phyloP scores from a whole-genome alignment of 2,329 filamentous ascomycete genomes.

The Ophiocordyceps unilateralis region DNA sequence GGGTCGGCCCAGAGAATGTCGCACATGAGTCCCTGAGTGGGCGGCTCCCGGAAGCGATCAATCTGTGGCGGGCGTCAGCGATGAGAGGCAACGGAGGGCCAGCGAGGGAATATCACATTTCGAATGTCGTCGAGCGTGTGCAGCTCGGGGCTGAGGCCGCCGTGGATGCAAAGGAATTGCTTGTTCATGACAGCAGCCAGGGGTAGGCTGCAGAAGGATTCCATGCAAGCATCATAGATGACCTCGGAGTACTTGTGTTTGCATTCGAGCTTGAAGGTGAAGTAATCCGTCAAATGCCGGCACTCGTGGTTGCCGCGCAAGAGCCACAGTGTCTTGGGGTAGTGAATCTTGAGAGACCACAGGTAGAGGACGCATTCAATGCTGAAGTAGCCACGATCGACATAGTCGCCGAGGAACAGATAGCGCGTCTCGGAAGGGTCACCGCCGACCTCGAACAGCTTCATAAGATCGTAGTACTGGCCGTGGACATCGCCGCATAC shows the following conservation, averaged over 20 bases:
- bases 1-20: conserved; percentile 98
- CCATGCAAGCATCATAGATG: conserved; percentile 95
- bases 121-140: conserved; percentile 92
- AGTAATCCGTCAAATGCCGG: conserved; percentile 97
- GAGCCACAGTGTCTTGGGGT: conserved; percentile 92
- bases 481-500: conserved; percentile 97
- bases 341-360: conserved; percentile 98
- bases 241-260: conserved; percentile 98
- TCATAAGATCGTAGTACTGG: conserved; percentile 99
- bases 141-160: conserved; percentile 85
- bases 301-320: conserved; percentile 97
- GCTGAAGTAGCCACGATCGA: conserved; percentile 96
- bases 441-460: conserved; percentile 94
- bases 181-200: conserved; percentile 99
- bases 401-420: conserved; percentile 93
- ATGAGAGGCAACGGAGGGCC: no score
- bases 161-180: conserved; percentile 97
- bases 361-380: conserved; percentile 98
- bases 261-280: conserved; percentile 99
- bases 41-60: conserved; percentile 92
- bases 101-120: conserved; percentile 41
- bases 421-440: conserved; percentile 94
- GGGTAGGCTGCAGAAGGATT: conserved; percentile 88
- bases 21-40: conserved; percentile 96
- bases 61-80: conserved; percentile 38